phyloP scores from a whole-genome alignment of 2,329 filamentous ascomycete genomes.

The Diplodia intermedia region DNA sequence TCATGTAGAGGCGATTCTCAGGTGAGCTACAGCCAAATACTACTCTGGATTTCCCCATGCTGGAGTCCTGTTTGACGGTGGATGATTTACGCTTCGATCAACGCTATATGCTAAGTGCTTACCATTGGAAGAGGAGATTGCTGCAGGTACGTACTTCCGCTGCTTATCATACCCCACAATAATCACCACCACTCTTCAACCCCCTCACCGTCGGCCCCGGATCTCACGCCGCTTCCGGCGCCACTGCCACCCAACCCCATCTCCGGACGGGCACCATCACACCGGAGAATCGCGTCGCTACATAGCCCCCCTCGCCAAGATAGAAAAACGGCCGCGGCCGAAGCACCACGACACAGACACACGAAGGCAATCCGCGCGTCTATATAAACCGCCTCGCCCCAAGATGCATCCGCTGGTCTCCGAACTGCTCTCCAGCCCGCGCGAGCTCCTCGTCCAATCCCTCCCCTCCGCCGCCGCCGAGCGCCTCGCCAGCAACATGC shows the following conservation, averaged over 20 bases:
- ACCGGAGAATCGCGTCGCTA: neutral
- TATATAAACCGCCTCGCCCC: constrained; percentile 8
- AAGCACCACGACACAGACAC: constrained; percentile 10
- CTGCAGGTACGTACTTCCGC: neutral
- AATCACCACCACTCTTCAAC: neutral
- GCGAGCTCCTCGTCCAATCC: neutral
- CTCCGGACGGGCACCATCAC: neutral
- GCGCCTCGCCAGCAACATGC: neutral
- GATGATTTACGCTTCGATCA: neutral
- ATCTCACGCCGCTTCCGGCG: constrained; percentile 17
- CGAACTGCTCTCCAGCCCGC: neutral
- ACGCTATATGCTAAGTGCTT: neutral
- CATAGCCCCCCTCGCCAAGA: too few relatives aligned
- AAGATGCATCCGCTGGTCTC: neutral
- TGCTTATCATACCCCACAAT: neutral
- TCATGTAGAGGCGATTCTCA: neutral
- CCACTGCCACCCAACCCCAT: neutral
- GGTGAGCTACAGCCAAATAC: neutral
- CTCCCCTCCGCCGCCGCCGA: neutral
- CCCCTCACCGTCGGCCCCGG: neutral
- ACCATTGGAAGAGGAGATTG: too few relatives aligned
- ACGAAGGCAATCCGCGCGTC: neutral
- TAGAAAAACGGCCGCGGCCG: constrained; percentile 1
- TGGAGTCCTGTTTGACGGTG: neutral
- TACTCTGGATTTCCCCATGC: neutral